phyloP scores from a whole-genome alignment of 345 rosid genomes.

The Hibiscus trionum region DNA sequence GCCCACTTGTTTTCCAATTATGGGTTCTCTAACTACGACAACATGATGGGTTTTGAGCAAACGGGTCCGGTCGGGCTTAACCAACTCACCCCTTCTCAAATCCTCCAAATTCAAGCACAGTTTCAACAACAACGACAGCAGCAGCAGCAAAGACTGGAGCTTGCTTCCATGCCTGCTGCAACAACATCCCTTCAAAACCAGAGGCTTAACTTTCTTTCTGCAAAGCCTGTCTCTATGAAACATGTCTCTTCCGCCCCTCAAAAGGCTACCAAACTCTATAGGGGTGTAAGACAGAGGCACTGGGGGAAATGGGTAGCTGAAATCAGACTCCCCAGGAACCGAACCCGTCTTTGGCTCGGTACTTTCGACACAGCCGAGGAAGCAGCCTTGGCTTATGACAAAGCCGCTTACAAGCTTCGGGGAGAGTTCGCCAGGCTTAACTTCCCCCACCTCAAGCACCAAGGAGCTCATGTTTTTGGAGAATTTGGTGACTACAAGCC shows the following conservation, averaged over 20 bases:
- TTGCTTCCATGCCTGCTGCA: slow-evolving; percentile 10
- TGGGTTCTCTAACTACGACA: slow-evolving; percentile 9
- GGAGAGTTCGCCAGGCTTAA: slow-evolving; percentile 83
- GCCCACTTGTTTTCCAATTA: slow-evolving; percentile 20
- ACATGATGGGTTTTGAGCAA: slow-evolving; percentile 30
- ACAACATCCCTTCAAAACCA: slow-evolving; percentile 15
- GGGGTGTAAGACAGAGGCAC: slow-evolving; percentile 93
- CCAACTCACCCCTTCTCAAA: slow-evolving; percentile 60
- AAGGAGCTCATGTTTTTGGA: slow-evolving; percentile 30
- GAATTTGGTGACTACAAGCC: slow-evolving; percentile 53
- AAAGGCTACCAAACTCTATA: slow-evolving; percentile 56
- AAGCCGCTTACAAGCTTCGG: slow-evolving; percentile 74
- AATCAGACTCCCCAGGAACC: slow-evolving; percentile 85
- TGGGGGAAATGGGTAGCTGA: slow-evolving; percentile 99
- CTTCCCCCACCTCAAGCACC: slow-evolving; percentile 58
- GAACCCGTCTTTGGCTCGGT: slow-evolving; percentile 93
- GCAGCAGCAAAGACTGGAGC: slow-evolving; percentile 20
- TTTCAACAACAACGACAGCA: slow-evolving; percentile 30
- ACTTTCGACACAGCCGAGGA: slow-evolving; percentile 91
- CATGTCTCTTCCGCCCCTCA: slow-evolving; percentile 18
- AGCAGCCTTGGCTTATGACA: slow-evolving; percentile 89
- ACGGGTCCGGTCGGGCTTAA: slow-evolving; percentile 45
- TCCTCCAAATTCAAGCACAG: slow-evolving; percentile 63
- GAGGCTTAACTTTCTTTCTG: slow-evolving; percentile 26
- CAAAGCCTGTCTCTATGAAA: slow-evolving; percentile 64